phyloP scores from a whole-genome alignment of 345 rosid species.

The Draba incana region DNA sequence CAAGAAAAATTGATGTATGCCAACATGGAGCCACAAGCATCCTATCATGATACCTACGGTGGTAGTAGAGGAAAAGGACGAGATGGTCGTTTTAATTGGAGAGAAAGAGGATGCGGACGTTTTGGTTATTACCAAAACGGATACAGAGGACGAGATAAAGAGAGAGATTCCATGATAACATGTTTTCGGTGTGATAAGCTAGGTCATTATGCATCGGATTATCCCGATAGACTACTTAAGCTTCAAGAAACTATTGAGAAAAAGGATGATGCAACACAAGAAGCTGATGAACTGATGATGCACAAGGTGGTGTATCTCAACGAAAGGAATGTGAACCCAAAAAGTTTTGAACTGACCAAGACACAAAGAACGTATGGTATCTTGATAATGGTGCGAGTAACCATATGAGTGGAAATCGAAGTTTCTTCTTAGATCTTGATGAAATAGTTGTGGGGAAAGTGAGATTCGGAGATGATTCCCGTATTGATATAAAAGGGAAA shows the following conservation, averaged over 20 bases:
- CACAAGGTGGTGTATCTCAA: neutral
- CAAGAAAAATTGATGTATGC: neutral
- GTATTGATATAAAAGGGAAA: neutral
- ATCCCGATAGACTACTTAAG: neutral
- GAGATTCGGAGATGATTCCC: neutral
- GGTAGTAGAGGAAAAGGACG: neutral
- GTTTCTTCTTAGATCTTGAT: accelerated
- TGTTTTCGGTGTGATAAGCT: neutral
- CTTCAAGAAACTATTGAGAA: neutral
- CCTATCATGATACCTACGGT: neutral
- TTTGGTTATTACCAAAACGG: neutral
- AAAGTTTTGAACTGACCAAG: neutral
- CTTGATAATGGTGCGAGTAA: neutral
- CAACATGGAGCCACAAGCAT: neutral
- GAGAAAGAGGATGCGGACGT: neutral
- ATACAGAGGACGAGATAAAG: neutral
- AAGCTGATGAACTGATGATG: neutral
- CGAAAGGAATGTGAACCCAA: neutral
- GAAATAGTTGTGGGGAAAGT: neutral
- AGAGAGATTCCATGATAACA: neutral
- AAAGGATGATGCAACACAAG: neutral
- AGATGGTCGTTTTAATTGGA: neutral
- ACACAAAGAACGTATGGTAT: neutral
- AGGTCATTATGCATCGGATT: neutral
- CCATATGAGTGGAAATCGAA: neutral